Percentiles rank a stretch among this genome's conserved stretches.
Evolutionary conservation across 768 basidiomycete genomes (phyloP).

Genomic region (Dentipellis fragilis): DNA sequence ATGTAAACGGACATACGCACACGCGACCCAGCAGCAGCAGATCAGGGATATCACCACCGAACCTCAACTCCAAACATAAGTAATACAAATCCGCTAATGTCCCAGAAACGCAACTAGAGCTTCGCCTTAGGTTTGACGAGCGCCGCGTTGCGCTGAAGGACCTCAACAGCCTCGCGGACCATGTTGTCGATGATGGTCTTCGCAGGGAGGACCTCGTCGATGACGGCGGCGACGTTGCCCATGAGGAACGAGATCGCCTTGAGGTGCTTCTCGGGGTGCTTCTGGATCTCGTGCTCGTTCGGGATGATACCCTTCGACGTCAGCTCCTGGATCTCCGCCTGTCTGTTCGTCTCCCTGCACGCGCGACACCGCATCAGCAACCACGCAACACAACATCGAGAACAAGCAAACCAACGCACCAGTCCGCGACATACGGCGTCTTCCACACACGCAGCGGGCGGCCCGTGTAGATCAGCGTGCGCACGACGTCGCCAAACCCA

Average conservation of each 20-base stretch:
- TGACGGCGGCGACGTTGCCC: constrained; percentile 69
- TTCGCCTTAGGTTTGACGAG: constrained; percentile 36
- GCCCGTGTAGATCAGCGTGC: constrained; percentile 85
- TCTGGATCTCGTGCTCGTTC: constrained; percentile 55
- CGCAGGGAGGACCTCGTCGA: constrained; percentile 72
- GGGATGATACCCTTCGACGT: constrained; percentile 82
- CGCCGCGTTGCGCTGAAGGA: constrained; percentile 31
- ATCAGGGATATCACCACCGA: neutral
- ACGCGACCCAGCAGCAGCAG: neutral
- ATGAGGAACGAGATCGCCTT: constrained; percentile 68
- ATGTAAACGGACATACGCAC: neutral
- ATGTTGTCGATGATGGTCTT: constrained; percentile 77
- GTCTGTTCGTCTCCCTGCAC: constrained; percentile 63
- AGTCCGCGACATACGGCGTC: constrained; percentile 79
- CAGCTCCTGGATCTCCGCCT: constrained; percentile 73
- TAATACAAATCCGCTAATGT: neutral
- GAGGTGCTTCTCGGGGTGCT: constrained; percentile 73
- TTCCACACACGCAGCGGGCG: constrained; percentile 79
- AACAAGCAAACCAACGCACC: constrained; percentile 32
- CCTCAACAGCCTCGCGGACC: constrained; percentile 47
- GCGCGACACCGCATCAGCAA: neutral
- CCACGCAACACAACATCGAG: neutral
- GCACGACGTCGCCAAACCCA: constrained; percentile 68
- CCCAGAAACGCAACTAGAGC: constrained; percentile 24
- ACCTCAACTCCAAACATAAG: neutral